A percentile compares a stretch with the other conserved stretches of the same genome.
Evolutionary conservation across 352 stramenopile species (phyloP).

Genomic region (Pythium phragmitis): DNA sequence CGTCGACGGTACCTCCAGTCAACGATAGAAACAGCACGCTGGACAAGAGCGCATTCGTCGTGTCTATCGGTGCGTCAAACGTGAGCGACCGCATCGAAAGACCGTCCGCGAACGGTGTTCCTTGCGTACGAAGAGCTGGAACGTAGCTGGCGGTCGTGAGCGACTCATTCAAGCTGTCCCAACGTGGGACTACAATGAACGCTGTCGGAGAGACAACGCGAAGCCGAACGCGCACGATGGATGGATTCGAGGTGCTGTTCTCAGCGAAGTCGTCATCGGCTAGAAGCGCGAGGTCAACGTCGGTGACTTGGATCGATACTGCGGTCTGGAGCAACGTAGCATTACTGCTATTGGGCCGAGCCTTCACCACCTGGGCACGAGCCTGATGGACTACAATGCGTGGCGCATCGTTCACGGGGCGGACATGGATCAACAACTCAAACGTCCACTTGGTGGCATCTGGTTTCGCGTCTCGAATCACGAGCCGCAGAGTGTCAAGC

Average conservation of each 20-base stretch:
- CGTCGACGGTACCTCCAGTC: not conserved
- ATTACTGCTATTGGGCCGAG: not conserved
- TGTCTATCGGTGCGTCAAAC: conserved; percentile 3
- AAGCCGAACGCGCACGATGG: conserved; percentile 6
- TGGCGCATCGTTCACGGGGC: conserved; percentile 19
- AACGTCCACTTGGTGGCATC: not conserved
- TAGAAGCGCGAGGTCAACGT: not conserved
- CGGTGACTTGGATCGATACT: conserved; percentile 8
- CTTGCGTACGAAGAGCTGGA: not conserved
- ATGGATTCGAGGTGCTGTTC: not conserved
- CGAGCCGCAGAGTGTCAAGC: conserved; percentile 7
- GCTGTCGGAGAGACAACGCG: not conserved
- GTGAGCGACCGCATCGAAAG: not conserved
- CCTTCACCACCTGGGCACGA: not conserved
- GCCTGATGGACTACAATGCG: not conserved
- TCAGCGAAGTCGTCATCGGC: not conserved
- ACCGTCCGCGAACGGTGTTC: too few relatives aligned
- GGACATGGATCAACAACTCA: conserved; percentile 11
- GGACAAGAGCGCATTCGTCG: conserved; percentile 4
- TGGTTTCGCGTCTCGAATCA: not conserved
- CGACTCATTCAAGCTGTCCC: not conserved
- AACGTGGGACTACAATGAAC: not conserved
- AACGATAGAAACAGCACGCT: conserved; percentile 1
- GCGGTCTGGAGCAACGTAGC: conserved; percentile 1
- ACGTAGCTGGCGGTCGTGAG: not conserved